Percentiles rank a stretch among this genome's conserved stretches.
These are phyloP conservation scores for Fomitopsis serialis DNA, from an alignment of 768 basidiomycete genomes.

Conservation along the genomic window DNA sequence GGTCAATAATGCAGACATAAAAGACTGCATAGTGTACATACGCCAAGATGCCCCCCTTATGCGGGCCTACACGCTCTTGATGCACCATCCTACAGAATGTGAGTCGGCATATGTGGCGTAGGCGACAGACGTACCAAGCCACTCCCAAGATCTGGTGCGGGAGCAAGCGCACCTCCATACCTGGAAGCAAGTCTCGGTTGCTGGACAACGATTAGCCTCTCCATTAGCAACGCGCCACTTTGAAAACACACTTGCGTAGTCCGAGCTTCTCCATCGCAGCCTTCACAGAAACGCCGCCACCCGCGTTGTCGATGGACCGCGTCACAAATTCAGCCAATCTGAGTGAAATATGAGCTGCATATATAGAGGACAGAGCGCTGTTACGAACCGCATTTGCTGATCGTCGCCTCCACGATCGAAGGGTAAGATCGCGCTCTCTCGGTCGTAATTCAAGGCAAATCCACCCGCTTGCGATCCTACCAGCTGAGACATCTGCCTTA, in stretches of 20 bases:
- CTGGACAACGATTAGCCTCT: slow-evolving; percentile 21
- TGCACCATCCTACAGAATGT: slow-evolving; percentile 52
- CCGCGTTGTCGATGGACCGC: slow-evolving; percentile 50
- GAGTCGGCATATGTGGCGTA: not conserved
- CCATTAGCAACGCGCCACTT: not conserved
- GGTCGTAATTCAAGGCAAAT: slow-evolving; percentile 48
- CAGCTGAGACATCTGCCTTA: not conserved
- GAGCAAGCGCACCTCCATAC: slow-evolving; percentile 63
- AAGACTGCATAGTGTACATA: slow-evolving; percentile 18
- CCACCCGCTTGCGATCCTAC: slow-evolving; percentile 2
- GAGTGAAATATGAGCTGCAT: not conserved
- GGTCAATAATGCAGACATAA: not conserved
- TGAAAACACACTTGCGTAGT: slow-evolving; percentile 36
- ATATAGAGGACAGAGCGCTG: too few relatives aligned
- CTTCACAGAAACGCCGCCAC: slow-evolving; percentile 46
- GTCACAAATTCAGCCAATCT: slow-evolving; percentile 64
- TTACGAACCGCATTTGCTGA: slow-evolving; percentile 42
- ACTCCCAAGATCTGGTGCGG: slow-evolving; percentile 78
- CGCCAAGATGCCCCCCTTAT: slow-evolving; percentile 65
- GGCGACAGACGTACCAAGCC: slow-evolving; percentile 41
- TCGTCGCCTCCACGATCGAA: slow-evolving; percentile 58
- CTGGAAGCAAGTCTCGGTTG: slow-evolving; percentile 54
- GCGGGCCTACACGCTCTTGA: slow-evolving; percentile 41
- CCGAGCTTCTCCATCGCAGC: slow-evolving; percentile 49
- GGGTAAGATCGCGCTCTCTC: slow-evolving; percentile 38